These are phyloP conservation scores for Cladosporium sp. DNA, from an alignment of 2,329 filamentous ascomycete species.

Conservation along the genomic window DNA sequence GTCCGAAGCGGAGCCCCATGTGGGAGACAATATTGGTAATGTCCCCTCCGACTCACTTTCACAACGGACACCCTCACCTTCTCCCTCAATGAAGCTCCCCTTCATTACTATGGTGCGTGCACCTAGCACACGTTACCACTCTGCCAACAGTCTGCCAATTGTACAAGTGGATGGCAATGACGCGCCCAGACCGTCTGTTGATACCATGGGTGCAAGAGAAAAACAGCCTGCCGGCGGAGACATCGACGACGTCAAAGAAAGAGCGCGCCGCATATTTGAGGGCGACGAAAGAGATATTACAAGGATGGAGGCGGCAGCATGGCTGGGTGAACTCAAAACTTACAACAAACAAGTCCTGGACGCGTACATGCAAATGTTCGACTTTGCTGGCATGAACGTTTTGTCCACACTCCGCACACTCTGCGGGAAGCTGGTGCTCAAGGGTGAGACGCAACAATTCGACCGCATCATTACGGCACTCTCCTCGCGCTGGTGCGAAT, in stretches of 20 bases:
- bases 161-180: slow-evolving; percentile 53
- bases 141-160: slow-evolving; percentile 27
- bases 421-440: slow-evolving; percentile 77
- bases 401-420: slow-evolving; percentile 75
- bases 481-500: slow-evolving; percentile 86
- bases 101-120: slow-evolving; percentile 16
- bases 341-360: slow-evolving; percentile 57
- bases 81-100: slow-evolving; percentile 21
- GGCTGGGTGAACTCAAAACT: slow-evolving; percentile 72
- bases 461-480: slow-evolving; percentile 91
- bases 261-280: slow-evolving; percentile 79
- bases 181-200: slow-evolving; percentile 39
- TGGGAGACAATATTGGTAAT: slow-evolving; percentile 20
- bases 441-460: slow-evolving; percentile 93
- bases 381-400: slow-evolving; percentile 80
- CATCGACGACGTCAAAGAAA: slow-evolving; percentile 67
- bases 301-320: slow-evolving; percentile 78
- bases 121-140: slow-evolving; percentile 23
- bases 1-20: slow-evolving; percentile 35
- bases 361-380: slow-evolving; percentile 91
- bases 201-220: slow-evolving; percentile 24
- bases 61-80: slow-evolving; percentile 8
- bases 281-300: slow-evolving; percentile 79
- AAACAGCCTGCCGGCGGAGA: slow-evolving; percentile 21
- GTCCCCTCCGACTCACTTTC: slow-evolving; percentile 11